A percentile compares a stretch with the other conserved stretches of the same genome.
Conservation (phyloP, 2,329 filamentous ascomycete species). For the Aspergillus amoenus region DNA sequence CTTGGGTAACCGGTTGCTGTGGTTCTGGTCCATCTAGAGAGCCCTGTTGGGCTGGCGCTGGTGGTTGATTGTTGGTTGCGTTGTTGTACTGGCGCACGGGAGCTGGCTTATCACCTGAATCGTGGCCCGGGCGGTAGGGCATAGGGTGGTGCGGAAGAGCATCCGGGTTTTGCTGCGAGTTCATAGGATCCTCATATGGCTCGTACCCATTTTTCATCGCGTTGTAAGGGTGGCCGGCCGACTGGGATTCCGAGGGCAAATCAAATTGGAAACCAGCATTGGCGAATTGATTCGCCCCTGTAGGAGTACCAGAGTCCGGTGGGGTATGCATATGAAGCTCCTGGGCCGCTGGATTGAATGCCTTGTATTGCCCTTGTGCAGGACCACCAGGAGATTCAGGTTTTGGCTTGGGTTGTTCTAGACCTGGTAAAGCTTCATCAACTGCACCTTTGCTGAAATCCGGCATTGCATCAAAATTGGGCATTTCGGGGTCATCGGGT, state of each 20-base stretch:
- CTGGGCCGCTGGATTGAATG: slow-evolving; percentile 34
- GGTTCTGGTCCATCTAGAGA: slow-evolving; percentile 16
- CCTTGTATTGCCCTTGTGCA: slow-evolving; percentile 30
- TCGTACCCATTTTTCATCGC: slow-evolving; percentile 22
- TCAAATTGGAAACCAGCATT: slow-evolving; percentile 68
- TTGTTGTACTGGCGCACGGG: slow-evolving; percentile 55
- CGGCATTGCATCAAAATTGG: slow-evolving; percentile 61
- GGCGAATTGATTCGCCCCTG: slow-evolving; percentile 35
- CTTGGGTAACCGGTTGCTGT: slow-evolving; percentile 65
- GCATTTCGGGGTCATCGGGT: slow-evolving; percentile 58
- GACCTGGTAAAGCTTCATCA: slow-evolving; percentile 34
- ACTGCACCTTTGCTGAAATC: slow-evolving; percentile 27
- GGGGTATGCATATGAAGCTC: slow-evolving; percentile 45
- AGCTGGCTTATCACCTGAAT: slow-evolving; percentile 46
- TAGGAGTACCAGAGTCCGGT: slow-evolving; percentile 41
- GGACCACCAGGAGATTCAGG: slow-evolving; percentile 23
- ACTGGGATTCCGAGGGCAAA: slow-evolving; percentile 51
- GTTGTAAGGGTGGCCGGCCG: slow-evolving; percentile 16
- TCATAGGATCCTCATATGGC: slow-evolving; percentile 23
- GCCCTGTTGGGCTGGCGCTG: slow-evolving; percentile 32
- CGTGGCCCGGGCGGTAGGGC: slow-evolving; percentile 55
- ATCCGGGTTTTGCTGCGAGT: slow-evolving; percentile 50
- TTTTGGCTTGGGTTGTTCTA: slow-evolving; percentile 34
- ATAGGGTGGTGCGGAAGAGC: slow-evolving; percentile 56
- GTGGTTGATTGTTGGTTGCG: slow-evolving; percentile 26